phyloP scores from a whole-genome alignment of 225 moss, liverwort and hornwort genomes.

The Pseudisothecium myosuroides region DNA sequence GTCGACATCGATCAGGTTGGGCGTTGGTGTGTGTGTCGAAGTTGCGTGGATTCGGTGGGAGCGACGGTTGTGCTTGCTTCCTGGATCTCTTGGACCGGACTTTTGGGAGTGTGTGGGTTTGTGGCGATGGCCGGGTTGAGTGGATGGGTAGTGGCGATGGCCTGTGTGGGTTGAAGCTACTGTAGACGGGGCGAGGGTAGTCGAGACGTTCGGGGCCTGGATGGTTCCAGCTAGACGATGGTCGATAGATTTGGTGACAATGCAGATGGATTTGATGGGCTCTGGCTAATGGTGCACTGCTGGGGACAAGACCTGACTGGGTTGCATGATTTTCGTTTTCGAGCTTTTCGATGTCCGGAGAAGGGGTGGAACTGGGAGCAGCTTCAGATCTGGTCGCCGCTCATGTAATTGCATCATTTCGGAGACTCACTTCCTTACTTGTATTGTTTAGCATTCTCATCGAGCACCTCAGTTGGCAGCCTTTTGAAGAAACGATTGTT shows the following conservation, averaged over 20 bases:
- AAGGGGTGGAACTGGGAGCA: background rate
- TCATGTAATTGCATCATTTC: background rate
- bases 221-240: background rate
- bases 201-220: background rate
- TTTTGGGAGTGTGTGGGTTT: background rate
- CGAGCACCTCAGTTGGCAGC: background rate
- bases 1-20: background rate
- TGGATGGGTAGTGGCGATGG: background rate
- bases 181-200: background rate
- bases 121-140: background rate
- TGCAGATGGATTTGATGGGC: background rate
- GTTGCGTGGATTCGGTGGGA: background rate
- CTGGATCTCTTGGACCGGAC: background rate
- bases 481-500: background rate
- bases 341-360: background rate
- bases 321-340: background rate
- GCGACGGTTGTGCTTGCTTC: background rate
- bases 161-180: background rate
- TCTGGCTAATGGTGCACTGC: background rate
- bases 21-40: background rate
- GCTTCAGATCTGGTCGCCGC: background rate
- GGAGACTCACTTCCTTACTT: background rate
- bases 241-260: background rate
- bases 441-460: background rate
- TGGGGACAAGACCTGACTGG: background rate